Evolutionary conservation across 73 alveolate genomes (phyloP), one percentile per base, ranked within the genome.

Genomic region (Urostyla sp.): DNA sequence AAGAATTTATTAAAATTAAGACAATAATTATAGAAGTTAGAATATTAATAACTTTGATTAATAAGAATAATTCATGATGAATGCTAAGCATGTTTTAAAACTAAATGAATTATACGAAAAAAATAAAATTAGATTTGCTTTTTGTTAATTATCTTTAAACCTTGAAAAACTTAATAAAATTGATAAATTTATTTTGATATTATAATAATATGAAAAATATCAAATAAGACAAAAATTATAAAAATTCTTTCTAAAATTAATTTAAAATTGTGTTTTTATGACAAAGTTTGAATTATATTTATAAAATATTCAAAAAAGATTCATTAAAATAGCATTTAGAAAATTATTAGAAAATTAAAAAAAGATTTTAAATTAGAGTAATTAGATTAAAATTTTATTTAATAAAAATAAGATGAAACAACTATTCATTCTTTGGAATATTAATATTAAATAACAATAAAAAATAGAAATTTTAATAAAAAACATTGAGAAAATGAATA

Each of bases 211-310:
- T 1, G 50, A 3, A 63, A 38, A 63, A 24, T 63, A 2, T 11
- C 37, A 40, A 32, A 63, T 24, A 60, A 34, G 2, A 10, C 3
- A 21, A 31, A 63, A 43, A 63, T 2, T 10, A 13, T 43, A 63
- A 43, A 24, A 36, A 16, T 57, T 60, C 21, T 63, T 37, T 40
- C 50, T 63, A 4, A 63, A 48, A 43, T 63, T 63, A 5, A 63
- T 63, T 7, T 43, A 63, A 32, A 63, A 63, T 21, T 63, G 79
- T 32, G 15, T 63, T 16, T 63, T 63, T 24, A 63, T 43, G 24
- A 63, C 27, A 43, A 63, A 63, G 27, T 40, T 63, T 38, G 79
- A 63, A 38, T 46, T 43, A 13, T 63, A 43, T 28, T 5, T 63
- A 5, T 57, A 18, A 1, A 63, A 8, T 21, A 24, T 21, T 11